Base-by-base conservation (phyloP, 2,329 filamentous ascomycete genomes). In the Pestalotiopsis sp. region DNA sequence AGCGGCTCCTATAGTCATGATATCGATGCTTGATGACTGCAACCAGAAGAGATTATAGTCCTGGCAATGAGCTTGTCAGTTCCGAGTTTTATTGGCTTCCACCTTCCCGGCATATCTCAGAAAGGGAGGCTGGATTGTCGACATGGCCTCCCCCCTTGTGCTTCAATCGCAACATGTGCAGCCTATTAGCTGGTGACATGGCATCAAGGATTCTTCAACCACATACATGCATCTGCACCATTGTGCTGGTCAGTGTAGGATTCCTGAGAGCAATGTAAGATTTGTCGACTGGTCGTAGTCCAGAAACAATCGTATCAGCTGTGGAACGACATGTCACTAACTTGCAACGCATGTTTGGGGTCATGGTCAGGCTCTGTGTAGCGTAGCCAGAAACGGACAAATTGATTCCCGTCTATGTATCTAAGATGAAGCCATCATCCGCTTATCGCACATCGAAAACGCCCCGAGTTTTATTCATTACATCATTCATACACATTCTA, bases 401-500 rank as follows among this genome's bases (percentile, higher is more conserved):
- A 65, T 38, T 48, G 20, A 65, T 65, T 65, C 26, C 35, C 39
- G 62, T 48, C 22, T 65, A 44, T 65, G 48, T 55, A 65, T 65
- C 62, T 61, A 65, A 65, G 44, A 48, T 30, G 20, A 65, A 55
- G 62, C 48, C 62, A 38, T 65, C 30, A 30, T 30, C 22, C 62
- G 44, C 55, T 44, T 66, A 66, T 66, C 55, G 64, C 52, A 66
- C 55, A 66, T 52, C 26, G n/a, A 59, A 35, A 66, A 55, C 52
- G 52, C 64, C 64, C 64, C 14, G 39, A 26, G 13, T 59, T 60
- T 66, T 66, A 17, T 52, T 60, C 52, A 35, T 66, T 56, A 39
- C 56, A 61, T 61, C 58, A 61, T 20, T 61, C 30, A n/a, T 66
- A 60, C 26, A 39, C 22, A 20, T 24, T 58, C 69, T 85, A 89